phyloP scores from a whole-genome alignment of 495 filamentous ascomycete genomes.

The Penicillium crystallinum region DNA sequence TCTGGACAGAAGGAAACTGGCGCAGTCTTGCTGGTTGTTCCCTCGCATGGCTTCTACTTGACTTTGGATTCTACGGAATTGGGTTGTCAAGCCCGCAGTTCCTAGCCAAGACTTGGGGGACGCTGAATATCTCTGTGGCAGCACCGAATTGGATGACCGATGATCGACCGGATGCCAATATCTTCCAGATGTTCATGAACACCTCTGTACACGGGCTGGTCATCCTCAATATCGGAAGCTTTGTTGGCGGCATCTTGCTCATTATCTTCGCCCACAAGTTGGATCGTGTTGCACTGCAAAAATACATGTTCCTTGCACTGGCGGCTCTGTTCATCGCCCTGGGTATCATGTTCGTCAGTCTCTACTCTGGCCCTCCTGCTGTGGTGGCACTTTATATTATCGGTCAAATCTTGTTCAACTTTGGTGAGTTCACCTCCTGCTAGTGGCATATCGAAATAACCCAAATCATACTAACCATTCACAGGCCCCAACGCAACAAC shows the following conservation, averaged over 20 bases:
- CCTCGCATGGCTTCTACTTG: conserved; percentile 47
- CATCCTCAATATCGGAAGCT: conserved; percentile 42
- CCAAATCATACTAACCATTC: conserved; percentile 7
- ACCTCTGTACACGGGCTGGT: conserved; percentile 37
- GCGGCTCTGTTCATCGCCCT: conserved; percentile 46
- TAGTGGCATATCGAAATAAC: neutral
- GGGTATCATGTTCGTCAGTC: conserved; percentile 42
- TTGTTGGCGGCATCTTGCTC: conserved; percentile 41
- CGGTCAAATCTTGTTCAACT: conserved; percentile 59
- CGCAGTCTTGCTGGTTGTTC: conserved; percentile 46
- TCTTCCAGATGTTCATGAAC: conserved; percentile 39
- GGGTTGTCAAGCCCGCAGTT: conserved; percentile 44
- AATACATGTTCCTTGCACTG: conserved; percentile 44
- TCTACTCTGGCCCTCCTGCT: conserved; percentile 35
- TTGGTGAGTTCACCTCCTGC: conserved; percentile 32
- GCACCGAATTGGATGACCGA: conserved; percentile 38
- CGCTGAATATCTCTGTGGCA: conserved; percentile 25
- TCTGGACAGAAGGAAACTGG: conserved; percentile 50
- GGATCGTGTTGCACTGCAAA: conserved; percentile 44
- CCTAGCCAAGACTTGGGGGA: conserved; percentile 41
- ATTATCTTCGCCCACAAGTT: conserved; percentile 42
- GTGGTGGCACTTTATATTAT: conserved; percentile 54
- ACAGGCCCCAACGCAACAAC: conserved; percentile 53
- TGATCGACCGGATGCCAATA: conserved; percentile 22
- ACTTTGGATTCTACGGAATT: conserved; percentile 55